These are phyloP conservation scores for Sugiyamaella novakii DNA, from an alignment of 1,139 yeast species.

Conservation along the genomic window DNA sequence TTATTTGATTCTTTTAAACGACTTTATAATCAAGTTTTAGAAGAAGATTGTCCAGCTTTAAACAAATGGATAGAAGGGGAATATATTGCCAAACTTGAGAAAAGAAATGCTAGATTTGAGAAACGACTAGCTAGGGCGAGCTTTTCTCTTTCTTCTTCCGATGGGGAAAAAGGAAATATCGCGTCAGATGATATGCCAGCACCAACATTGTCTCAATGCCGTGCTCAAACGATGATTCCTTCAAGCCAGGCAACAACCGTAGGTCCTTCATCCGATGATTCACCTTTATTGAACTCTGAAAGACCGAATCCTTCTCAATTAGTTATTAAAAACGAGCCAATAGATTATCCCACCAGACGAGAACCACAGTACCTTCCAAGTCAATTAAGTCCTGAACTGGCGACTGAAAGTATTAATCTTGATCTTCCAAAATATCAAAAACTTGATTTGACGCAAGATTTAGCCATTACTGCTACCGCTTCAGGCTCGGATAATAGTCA, in stretches of 20 bases:
- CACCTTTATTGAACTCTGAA: neutral
- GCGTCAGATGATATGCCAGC: neutral
- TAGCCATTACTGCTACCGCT: neutral
- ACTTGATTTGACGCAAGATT: conserved; percentile 7
- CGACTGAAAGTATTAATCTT: conserved; percentile 20
- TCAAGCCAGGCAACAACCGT: conserved; percentile 13
- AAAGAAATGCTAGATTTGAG: neutral
- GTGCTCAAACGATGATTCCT: neutral
- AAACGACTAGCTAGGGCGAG: neutral
- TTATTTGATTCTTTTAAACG: conserved; percentile 11
- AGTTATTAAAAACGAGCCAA: conserved; percentile 2
- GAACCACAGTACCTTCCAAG: neutral
- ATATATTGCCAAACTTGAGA: conserved; percentile 11
- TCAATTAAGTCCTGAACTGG: conserved; percentile 16
- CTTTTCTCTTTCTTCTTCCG: neutral
- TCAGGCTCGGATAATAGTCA: no score
- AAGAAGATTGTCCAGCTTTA: neutral
- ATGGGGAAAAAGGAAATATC: neutral
- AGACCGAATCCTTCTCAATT: neutral
- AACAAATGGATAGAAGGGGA: conserved; percentile 10
- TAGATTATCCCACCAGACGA: neutral
- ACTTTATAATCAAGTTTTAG: neutral
- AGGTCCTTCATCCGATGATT: conserved; percentile 4
- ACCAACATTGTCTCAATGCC: neutral
- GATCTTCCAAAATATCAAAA: conserved; percentile 17